Base-by-base conservation (phyloP, 192 early-diverging fungal species). In the Linnemannia hyalina region DNA sequence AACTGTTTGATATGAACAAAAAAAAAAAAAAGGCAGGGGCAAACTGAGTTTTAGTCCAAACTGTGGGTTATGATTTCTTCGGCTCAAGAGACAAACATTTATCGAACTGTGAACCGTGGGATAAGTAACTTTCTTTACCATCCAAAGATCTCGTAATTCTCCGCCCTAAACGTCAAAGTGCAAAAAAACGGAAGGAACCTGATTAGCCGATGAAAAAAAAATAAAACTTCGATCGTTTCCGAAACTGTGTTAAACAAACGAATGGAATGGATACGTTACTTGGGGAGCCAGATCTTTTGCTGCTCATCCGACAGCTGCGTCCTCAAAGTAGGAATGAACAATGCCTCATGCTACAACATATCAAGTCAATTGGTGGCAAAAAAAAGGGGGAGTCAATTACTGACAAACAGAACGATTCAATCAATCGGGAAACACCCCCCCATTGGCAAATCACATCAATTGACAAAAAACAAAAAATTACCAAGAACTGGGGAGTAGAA, bases 141-240 rank as follows among this genome's bases (percentile, higher is more conserved):
- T 89, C 55, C 93, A 80, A 86, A 93, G 85, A 90, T 96, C 92
- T 65, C 92, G 54, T 93, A 91, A 88, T 97, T 92, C 87, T 88
- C 90, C 20, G 85, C 88, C 49, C 80, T 81, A 74, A 1, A 1
- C 6, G 23, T 68, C 18, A 52, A 52, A 71, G 6, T 60, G 32
- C 8, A 57, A 10, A 20, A 6, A 40, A 57, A 36, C 35, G 36
- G 36, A 52, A 74, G n/a, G 3, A 73, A 73, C 1, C 32, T 60
- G 22, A 65, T 65, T 65, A 65, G 60, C 26, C 60, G 46, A 49
- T 22, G 29, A 47, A 29, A 71, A 40, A 35, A 35, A 35, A 35
- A 35, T 35, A 35, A 35, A 1, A 6, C n/a, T 3, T 74, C 70
- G 36, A 42, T 71, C 41, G 41, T 23, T 40, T 10, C 38, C 22